Percentiles rank a stretch among this genome's conserved stretches.
Evolutionary conservation across 331 rosid genomes (phyloP).

Genomic region (Telfairia occidentalis): DNA sequence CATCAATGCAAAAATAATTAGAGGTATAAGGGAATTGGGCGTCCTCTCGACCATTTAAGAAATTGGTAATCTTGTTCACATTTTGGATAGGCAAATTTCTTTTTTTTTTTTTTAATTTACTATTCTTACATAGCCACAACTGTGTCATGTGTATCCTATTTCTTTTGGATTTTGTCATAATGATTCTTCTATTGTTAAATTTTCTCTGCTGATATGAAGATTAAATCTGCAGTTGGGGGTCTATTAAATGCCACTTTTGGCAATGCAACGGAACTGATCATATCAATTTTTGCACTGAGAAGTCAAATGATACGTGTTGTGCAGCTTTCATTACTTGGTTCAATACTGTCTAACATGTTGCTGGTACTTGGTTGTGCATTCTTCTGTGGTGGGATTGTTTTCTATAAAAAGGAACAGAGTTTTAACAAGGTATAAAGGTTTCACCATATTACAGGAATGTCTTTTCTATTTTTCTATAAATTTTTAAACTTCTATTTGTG

Average conservation of each 20-base stretch:
- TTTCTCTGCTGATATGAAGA: conserved; percentile 16
- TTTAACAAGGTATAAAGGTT: conserved; percentile 52
- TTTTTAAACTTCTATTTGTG: conserved; percentile 11
- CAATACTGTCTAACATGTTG: conserved; percentile 80
- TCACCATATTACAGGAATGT: neutral
- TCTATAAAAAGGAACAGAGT: conserved; percentile 48
- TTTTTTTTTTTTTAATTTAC: neutral
- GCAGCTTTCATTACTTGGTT: conserved; percentile 73
- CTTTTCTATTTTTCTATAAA: conserved; percentile 1
- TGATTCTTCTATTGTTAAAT: neutral
- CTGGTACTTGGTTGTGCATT: conserved; percentile 90
- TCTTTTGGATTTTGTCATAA: conserved; percentile 3
- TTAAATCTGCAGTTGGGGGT: conserved; percentile 63
- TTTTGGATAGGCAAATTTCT: neutral
- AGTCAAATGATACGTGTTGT: conserved; percentile 65
- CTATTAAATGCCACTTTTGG: conserved; percentile 84
- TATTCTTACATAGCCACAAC: neutral
- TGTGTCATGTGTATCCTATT: neutral
- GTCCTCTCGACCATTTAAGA: neutral
- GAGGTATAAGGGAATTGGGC: neutral
- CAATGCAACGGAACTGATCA: conserved; percentile 83
- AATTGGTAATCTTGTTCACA: neutral
- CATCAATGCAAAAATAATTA: neutral
- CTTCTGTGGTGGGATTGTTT: conserved; percentile 68
- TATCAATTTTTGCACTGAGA: conserved; percentile 71